Conservation (phyloP, 2,329 filamentous ascomycete species). For the Hymenoscyphus linearis region DNA sequence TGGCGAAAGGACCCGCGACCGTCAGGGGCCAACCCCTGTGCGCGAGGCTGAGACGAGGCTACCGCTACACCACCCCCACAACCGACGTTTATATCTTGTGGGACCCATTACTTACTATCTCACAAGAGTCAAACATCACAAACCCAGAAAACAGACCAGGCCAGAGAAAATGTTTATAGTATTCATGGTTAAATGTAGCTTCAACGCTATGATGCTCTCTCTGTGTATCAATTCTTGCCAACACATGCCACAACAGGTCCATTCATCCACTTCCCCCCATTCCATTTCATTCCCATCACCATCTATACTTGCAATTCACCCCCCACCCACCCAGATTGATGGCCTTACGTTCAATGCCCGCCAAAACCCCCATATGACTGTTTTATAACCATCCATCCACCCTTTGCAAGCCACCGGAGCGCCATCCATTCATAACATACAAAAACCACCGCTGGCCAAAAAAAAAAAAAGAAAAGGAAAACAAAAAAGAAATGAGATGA, state of each 20-base stretch:
- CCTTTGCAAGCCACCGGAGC: constrained; percentile 14
- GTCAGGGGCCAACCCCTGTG: too few species aligned
- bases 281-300: too few species aligned
- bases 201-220: constrained; percentile 3
- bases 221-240: constrained; percentile 1
- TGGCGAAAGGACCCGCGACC: too few species aligned
- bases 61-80: too few species aligned
- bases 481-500: constrained; percentile 5
- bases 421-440: constrained; percentile 17
- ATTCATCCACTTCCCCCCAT: too few species aligned
- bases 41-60: too few species aligned
- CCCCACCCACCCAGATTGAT: constrained; percentile 4
- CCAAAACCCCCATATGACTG: constrained; percentile 5
- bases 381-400: constrained; percentile 14
- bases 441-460: constrained; percentile 11
- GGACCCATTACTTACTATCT: too few species aligned
- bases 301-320: not conserved
- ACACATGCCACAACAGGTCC: too few species aligned
- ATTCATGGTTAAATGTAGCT: not conserved
- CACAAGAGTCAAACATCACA: too few species aligned
- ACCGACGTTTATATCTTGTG: too few species aligned
- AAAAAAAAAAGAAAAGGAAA: not conserved
- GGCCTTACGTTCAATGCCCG: not conserved
- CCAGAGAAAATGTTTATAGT: too few species aligned
- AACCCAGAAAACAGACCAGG: too few species aligned